These are phyloP conservation scores for Parathielavia appendiculata DNA, from an alignment of 495 filamentous ascomycete species.

Conservation along the genomic window DNA sequence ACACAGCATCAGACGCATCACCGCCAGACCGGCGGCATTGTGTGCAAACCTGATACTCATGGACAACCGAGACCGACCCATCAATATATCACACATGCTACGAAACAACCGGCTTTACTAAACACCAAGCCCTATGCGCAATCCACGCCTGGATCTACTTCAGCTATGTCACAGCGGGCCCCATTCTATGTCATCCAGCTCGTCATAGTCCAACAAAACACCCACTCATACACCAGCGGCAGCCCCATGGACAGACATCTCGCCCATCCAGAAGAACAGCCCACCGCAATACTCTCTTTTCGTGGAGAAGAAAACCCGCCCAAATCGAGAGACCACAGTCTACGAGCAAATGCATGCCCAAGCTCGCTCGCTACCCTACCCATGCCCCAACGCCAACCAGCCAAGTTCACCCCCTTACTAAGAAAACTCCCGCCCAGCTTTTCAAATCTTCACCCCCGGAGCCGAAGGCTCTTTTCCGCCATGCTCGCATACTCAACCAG, in stretches of 20 bases:
- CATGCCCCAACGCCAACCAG: neutral
- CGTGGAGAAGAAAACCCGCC: neutral
- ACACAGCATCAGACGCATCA: too few relatives aligned
- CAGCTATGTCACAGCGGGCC: neutral
- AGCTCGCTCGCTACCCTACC: neutral
- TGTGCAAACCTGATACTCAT: too few relatives aligned
- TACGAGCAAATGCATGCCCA: neutral
- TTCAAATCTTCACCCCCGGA: neutral
- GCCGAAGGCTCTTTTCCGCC: slow-evolving; percentile 37
- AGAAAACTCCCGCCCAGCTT: too few relatives aligned
- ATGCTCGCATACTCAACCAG: slow-evolving; percentile 66
- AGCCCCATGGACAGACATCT: too few relatives aligned
- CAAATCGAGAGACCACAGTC: neutral
- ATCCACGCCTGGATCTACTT: neutral
- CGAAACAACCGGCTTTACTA: slow-evolving; percentile 1
- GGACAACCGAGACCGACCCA: neutral
- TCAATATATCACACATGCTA: slow-evolving; percentile 10
- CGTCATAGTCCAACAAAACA: slow-evolving; percentile 13
- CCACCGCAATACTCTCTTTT: neutral
- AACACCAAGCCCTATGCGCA: slow-evolving; percentile 1
- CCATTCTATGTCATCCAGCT: slow-evolving; percentile 9
- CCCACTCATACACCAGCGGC: slow-evolving; percentile 5
- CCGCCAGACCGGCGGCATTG: too few relatives aligned
- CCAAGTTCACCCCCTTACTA: neutral
- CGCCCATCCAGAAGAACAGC: neutral